These are phyloP conservation scores for Flaveria sonorensis DNA, from an alignment of 129 eudicot species.

Conservation along the genomic window DNA sequence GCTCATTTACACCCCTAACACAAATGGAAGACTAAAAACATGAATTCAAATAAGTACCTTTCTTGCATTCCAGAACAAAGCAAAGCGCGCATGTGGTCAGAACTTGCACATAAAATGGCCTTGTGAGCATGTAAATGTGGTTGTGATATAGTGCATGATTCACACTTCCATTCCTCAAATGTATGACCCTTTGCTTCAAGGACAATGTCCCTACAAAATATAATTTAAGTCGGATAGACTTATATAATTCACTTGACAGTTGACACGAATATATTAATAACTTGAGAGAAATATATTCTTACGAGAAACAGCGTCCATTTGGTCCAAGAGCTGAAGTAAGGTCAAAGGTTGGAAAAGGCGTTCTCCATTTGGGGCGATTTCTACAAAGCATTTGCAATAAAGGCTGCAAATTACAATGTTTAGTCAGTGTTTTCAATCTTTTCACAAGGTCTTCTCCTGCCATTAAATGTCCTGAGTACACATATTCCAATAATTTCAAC, in stretches of 20 bases:
- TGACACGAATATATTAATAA: constrained; percentile 7
- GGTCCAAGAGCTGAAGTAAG: constrained; percentile 70
- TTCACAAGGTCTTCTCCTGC: constrained; percentile 58
- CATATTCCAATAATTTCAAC: constrained; percentile 65
- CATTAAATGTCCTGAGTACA: constrained; percentile 68
- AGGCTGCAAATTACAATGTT: constrained; percentile 66
- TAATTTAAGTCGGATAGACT: background rate
- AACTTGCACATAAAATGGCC: constrained; percentile 60
- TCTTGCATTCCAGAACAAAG: constrained; percentile 93
- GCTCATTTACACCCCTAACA: background rate
- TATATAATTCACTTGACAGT: constrained; percentile 6
- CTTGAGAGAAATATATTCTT: constrained; percentile 31
- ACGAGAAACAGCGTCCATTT: constrained; percentile 63
- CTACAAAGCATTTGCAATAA: constrained; percentile 54
- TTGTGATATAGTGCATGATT: constrained; percentile 45
- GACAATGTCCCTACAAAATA: constrained; percentile 59
- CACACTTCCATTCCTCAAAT: constrained; percentile 53
- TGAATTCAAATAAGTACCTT: constrained; percentile 48
- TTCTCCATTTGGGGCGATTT: constrained; percentile 72
- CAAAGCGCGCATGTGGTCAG: constrained; percentile 70
- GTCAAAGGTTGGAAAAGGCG: constrained; percentile 59
- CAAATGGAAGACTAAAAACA: background rate
- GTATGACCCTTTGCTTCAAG: constrained; percentile 59
- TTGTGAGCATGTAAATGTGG: constrained; percentile 86
- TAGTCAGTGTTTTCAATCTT: constrained; percentile 66